Conservation (phyloP, 2,329 filamentous ascomycete genomes). For the Trichoderma brevicompactum region DNA sequence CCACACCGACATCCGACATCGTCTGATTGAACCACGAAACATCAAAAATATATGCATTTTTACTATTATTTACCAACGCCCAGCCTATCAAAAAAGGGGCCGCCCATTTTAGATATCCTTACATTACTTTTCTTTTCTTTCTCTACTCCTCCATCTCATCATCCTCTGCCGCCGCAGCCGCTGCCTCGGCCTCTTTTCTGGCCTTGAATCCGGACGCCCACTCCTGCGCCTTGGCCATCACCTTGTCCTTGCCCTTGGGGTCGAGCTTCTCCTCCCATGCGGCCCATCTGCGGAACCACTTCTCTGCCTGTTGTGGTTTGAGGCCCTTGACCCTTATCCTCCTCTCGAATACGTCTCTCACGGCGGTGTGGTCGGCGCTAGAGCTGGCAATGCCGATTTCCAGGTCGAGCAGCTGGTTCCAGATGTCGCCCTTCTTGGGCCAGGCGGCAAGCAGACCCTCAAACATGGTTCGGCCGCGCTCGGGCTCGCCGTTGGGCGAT, state of each 20-base stretch:
- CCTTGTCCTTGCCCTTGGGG: constrained; percentile 67
- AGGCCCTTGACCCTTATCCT: constrained; percentile 70
- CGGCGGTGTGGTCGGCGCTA: constrained; percentile 57
- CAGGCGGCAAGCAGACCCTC: constrained; percentile 83
- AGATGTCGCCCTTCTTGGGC: constrained; percentile 88
- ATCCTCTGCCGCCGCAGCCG: constrained; percentile 40
- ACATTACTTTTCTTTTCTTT: constrained; percentile 1
- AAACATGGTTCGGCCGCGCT: constrained; percentile 93
- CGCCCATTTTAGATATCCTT: constrained; percentile 10
- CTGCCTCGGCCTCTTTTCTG: constrained; percentile 47
- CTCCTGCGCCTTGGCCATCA: constrained; percentile 71
- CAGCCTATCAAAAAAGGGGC: constrained; percentile 6
- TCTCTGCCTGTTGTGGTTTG: constrained; percentile 81
- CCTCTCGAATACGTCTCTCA: constrained; percentile 81
- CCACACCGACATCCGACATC: constrained; percentile 21
- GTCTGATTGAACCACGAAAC: constrained; percentile 6
- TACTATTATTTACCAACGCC: constrained; percentile 26
- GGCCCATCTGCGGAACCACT: constrained; percentile 91
- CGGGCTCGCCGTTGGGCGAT: constrained; percentile 78
- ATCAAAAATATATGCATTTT: constrained; percentile 8
- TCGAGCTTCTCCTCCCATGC: constrained; percentile 82
- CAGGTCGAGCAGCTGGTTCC: constrained; percentile 89
- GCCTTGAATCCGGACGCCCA: constrained; percentile 64
- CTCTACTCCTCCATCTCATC: constrained; percentile 44
- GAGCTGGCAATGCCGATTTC: constrained; percentile 67